Percentiles rank a stretch among this genome's conserved stretches.
Conservation (phyloP, 129 eudicot genomes). For the Dittrichia graveolens region DNA sequence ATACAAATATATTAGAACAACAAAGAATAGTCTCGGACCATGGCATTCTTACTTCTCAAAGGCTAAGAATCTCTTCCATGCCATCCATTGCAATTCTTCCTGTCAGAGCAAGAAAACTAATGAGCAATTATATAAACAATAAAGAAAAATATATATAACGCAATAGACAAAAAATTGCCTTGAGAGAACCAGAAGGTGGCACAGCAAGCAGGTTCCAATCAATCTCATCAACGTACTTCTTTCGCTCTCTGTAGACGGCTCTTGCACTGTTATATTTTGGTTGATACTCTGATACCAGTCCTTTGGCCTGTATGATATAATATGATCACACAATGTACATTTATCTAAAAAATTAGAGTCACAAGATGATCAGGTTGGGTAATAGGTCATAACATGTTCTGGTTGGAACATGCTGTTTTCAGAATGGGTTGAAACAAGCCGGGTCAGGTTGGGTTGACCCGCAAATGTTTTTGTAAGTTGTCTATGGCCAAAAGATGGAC, state of each 20-base stretch:
- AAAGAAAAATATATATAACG: background rate
- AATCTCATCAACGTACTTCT: conserved; percentile 91
- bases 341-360: background rate
- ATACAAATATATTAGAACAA: background rate
- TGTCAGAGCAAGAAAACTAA: conserved; percentile 41
- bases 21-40: background rate
- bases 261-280: conserved; percentile 98
- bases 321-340: conserved; percentile 26
- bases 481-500: background rate
- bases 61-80: conserved; percentile 82
- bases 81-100: conserved; percentile 97
- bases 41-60: conserved; percentile 79
- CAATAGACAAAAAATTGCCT: conserved; percentile 47
- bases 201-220: conserved; percentile 99
- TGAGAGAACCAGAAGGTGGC: conserved; percentile 89
- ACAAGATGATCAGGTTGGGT: background rate
- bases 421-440: background rate
- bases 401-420: background rate
- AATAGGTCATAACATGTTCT: background rate
- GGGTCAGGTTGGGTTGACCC: background rate
- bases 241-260: conserved; percentile 95
- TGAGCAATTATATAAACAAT: conserved; percentile 3
- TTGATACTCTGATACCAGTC: conserved; percentile 89
- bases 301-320: conserved; percentile 79
- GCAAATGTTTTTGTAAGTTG: background rate